Evolutionary conservation across 2,329 filamentous ascomycete species (phyloP), one percentile per base, ranked within the genome.

Genomic region (Nectriaceae sp.): DNA sequence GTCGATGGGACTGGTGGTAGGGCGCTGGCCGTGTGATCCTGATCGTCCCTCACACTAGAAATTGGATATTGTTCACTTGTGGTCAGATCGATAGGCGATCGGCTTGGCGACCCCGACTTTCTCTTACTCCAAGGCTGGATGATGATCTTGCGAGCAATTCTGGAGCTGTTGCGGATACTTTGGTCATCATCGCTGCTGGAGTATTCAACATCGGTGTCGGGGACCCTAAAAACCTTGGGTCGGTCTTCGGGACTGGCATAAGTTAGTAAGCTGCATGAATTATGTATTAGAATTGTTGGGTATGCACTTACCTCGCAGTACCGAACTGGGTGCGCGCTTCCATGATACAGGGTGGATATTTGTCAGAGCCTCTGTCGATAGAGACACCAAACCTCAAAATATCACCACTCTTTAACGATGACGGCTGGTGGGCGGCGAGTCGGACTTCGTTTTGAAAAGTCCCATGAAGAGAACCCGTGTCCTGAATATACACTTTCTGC

Each of bases 401-500:
- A 26, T 74, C 70, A 16, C 66, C 68, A 2, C 50, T 51, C 3
- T 22, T 11, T 0, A 74, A 21, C 4, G 46, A 44, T 4, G 57
- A 52, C 1, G 44, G 22, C 15, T 55, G 44, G 8, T 59, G 44
- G 16, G 40, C 36, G 21, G 40, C 29, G 10, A 73, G 49, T 18
- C 49, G 53, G 5, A 42, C 40, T 2, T 65, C 56, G 46, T 77
- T 79, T 36, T 75, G 54, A 33, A 67, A 79, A 1, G 79, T 82
- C 1, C 80, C 80, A 49, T 83, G 80, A 2, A 82, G 71, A 0
- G 79, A 82, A 2, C 69, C 67, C 1, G 65, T 60, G 45, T 83
- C 80, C 21, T 62, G 67, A 31, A 83, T 61, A 36, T 64, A 68
- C 0, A 82, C 59, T 20, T 61, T 63, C 79, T 82, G 36, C 3